phyloP scores from a whole-genome alignment of 208 protist genomes.

The Trypanosoma lewisi region DNA sequence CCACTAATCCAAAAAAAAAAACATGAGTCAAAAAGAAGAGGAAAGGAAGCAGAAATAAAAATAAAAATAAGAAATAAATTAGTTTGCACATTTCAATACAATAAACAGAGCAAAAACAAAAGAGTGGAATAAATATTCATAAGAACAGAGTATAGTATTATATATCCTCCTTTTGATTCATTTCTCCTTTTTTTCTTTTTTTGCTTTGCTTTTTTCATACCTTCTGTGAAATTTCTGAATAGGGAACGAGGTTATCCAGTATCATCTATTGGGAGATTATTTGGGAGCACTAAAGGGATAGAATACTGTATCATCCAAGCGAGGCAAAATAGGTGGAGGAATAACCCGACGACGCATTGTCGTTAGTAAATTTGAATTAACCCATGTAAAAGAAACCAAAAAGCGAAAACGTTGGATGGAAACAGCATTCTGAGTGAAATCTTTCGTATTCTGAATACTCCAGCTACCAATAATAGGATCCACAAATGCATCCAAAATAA shows the following conservation, averaged over 20 bases:
- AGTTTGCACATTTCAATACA: no score
- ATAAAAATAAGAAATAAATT: background rate
- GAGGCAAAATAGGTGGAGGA: constrained; percentile 62
- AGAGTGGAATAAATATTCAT: no score
- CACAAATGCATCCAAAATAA: constrained; percentile 71
- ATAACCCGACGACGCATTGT: constrained; percentile 45
- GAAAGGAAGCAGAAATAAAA: background rate
- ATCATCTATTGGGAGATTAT: constrained; percentile 8
- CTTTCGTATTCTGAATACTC: constrained; percentile 49
- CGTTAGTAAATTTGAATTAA: constrained; percentile 40
- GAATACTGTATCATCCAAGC: constrained; percentile 64
- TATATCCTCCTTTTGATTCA: no score
- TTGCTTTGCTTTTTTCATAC: no score
- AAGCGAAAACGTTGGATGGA: constrained; percentile 44
- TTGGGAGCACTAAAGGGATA: constrained; percentile 53
- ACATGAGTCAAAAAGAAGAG: constrained; percentile 1
- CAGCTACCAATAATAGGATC: constrained; percentile 45
- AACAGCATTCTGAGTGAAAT: constrained; percentile 37
- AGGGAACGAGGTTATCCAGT: background rate
- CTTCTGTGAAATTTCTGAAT: no score
- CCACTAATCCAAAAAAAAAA: background rate
- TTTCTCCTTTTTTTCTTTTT: no score
- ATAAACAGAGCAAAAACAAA: no score
- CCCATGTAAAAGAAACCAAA: constrained; percentile 47
- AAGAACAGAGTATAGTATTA: no score